phyloP scores from a whole-genome alignment of 2,329 filamentous ascomycete species.

The Aspergillus udagawae region DNA sequence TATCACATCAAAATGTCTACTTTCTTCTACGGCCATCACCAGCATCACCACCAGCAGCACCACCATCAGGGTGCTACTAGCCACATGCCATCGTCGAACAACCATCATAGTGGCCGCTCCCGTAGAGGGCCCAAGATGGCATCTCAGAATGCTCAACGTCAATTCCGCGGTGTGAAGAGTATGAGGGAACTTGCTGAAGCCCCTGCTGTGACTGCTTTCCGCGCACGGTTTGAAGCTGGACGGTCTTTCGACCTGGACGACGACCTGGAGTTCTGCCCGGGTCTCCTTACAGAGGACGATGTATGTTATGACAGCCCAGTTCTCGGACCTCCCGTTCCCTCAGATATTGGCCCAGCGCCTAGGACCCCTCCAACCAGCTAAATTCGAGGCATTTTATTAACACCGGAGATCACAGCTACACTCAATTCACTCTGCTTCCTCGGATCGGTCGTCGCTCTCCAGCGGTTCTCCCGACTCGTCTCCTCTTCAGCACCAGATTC shows the following conservation, averaged over 20 bases:
- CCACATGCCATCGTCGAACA: conserved; percentile 57
- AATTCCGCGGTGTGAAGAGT: conserved; percentile 78
- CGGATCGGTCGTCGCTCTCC: conserved; percentile 90
- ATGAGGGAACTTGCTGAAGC: conserved; percentile 83
- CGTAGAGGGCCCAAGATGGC: conserved; percentile 78
- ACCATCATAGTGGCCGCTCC: conserved; percentile 78
- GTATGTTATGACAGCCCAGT: conserved; percentile 49
- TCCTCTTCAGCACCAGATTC: conserved; percentile 77
- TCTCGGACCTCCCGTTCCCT: not conserved
- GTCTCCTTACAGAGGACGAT: conserved; percentile 87
- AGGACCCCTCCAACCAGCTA: not conserved
- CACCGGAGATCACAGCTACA: conserved; percentile 60
- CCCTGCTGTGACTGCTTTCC: conserved; percentile 72
- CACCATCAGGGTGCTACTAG: conserved; percentile 49
- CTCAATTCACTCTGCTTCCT: conserved; percentile 83
- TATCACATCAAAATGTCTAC: conserved; percentile 39
- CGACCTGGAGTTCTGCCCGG: conserved; percentile 92
- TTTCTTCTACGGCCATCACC: conserved; percentile 46
- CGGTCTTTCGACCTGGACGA: conserved; percentile 94
- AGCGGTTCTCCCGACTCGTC: conserved; percentile 92
- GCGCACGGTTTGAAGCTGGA: conserved; percentile 82
- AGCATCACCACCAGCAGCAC: conserved; percentile 38
- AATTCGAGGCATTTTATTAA: conserved; percentile 13
- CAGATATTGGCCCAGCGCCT: not conserved
- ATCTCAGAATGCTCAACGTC: conserved; percentile 77